phyloP scores from a whole-genome alignment of 805 yeast genomes.

The Sungouiozyma intestinalis region DNA sequence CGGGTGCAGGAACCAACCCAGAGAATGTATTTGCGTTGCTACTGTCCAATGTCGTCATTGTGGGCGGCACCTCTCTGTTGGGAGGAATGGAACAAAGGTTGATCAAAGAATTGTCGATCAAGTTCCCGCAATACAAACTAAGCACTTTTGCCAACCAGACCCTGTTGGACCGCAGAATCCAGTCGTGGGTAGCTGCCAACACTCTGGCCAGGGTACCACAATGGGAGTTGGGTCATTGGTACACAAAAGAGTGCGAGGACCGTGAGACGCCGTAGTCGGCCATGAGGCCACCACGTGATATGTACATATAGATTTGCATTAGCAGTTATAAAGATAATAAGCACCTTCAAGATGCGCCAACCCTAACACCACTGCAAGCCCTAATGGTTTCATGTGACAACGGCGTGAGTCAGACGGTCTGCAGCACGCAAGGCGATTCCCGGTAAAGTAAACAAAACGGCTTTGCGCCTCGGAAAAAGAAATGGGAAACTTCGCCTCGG shows the following conservation, averaged over 20 bases:
- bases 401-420: no score
- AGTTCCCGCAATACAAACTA: conserved; percentile 76
- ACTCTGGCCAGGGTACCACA: conserved; percentile 22
- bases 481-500: background rate
- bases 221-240: conserved; percentile 26
- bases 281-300: no score
- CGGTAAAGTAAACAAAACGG: background rate
- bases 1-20: conserved; percentile 11
- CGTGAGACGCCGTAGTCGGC: background rate
- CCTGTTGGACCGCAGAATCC: conserved; percentile 59
- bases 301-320: no score
- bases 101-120: conserved; percentile 52
- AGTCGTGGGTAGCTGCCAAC: conserved; percentile 76
- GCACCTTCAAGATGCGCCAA: no score
- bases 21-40: conserved; percentile 23
- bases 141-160: conserved; percentile 78
- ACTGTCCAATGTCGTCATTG: conserved; percentile 56
- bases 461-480: background rate
- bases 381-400: no score
- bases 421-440: background rate
- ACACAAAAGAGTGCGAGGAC: background rate
- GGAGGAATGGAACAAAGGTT: conserved; percentile 77
- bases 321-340: no score
- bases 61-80: conserved; percentile 69
- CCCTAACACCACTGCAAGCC: no score